phyloP scores from a whole-genome alignment of 1,139 yeast species.

The Zhuliangozyma parablackwelliae region DNA sequence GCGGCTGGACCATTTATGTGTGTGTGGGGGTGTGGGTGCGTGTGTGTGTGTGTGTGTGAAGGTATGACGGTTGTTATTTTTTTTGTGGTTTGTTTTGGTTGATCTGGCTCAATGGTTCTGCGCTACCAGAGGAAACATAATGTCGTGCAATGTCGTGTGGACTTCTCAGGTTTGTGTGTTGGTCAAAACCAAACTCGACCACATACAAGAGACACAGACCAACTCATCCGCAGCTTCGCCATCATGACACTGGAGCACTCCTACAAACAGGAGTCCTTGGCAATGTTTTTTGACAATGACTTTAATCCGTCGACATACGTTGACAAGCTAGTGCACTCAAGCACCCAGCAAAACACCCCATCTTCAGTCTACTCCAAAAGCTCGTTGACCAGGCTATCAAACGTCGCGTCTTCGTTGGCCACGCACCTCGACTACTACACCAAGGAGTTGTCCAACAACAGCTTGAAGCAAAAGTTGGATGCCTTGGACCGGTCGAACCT shows the following conservation, averaged over 20 bases:
- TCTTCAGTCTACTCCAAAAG: conserved; percentile 17
- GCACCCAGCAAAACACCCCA: conserved; percentile 12
- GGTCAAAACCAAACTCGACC: too few relatives aligned
- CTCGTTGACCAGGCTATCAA: conserved; percentile 23
- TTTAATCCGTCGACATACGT: conserved; percentile 35
- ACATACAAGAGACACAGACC: too few relatives aligned
- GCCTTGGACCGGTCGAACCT: conserved; percentile 21
- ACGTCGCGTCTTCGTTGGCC: conserved; percentile 35
- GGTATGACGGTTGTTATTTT: too few relatives aligned
- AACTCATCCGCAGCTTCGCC: too few relatives aligned
- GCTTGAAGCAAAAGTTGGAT: conserved; percentile 41
- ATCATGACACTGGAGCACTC: not conserved
- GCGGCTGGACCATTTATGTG: conserved; percentile 26
- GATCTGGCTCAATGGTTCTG: too few relatives aligned
- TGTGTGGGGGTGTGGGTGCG: not conserved
- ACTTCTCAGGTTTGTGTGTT: too few relatives aligned
- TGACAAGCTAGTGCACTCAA: conserved; percentile 32
- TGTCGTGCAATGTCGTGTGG: too few relatives aligned
- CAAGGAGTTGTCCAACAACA: conserved; percentile 48
- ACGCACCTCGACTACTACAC: conserved; percentile 62
- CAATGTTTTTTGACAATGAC: conserved; percentile 41
- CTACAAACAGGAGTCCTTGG: conserved; percentile 14
- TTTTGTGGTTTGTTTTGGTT: too few relatives aligned
- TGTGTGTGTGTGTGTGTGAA: too few relatives aligned
- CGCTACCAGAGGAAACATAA: too few relatives aligned